Evolutionary conservation across 257 asterid species (phyloP).

Genomic region (Nemophila menziesii): DNA sequence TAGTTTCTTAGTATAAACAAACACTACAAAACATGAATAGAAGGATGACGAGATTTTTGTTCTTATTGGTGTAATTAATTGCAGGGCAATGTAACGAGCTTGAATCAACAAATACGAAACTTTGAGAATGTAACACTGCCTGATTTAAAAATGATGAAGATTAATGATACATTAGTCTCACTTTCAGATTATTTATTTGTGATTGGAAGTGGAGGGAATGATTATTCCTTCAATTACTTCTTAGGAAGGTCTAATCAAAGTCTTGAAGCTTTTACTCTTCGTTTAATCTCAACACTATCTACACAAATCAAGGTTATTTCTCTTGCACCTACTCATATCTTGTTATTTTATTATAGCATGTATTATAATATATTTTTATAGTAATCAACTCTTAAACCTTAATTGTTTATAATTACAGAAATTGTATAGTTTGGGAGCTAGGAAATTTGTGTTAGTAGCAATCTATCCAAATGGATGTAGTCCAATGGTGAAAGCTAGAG

Average conservation of each 20-base stretch:
- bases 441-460: conserved; percentile 55
- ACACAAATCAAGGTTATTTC: conserved; percentile 40
- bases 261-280: conserved; percentile 39
- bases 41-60: too few species aligned
- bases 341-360: neutral
- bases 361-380: too few species aligned
- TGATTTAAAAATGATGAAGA: conserved; percentile 34
- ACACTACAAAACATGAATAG: too few species aligned
- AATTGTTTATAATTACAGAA: conserved; percentile 25
- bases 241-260: conserved; percentile 24
- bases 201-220: conserved; percentile 75
- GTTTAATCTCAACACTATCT: conserved; percentile 30
- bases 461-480: conserved; percentile 68
- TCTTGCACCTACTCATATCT: neutral
- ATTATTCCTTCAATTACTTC: conserved; percentile 55
- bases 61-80: too few species aligned
- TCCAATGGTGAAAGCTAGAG: conserved; percentile 31
- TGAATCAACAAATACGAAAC: conserved; percentile 48
- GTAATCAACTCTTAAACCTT: too few species aligned
- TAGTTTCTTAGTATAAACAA: too few species aligned
- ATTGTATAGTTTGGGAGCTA: conserved; percentile 52
- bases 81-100: conserved; percentile 45
- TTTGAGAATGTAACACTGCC: conserved; percentile 47
- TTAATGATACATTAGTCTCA: conserved; percentile 5
- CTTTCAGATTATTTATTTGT: conserved; percentile 39